Evolutionary conservation across 352 stramenopile genomes (phyloP), one percentile per base, ranked within the genome.

Genomic region (Blastocystis sp.): DNA sequence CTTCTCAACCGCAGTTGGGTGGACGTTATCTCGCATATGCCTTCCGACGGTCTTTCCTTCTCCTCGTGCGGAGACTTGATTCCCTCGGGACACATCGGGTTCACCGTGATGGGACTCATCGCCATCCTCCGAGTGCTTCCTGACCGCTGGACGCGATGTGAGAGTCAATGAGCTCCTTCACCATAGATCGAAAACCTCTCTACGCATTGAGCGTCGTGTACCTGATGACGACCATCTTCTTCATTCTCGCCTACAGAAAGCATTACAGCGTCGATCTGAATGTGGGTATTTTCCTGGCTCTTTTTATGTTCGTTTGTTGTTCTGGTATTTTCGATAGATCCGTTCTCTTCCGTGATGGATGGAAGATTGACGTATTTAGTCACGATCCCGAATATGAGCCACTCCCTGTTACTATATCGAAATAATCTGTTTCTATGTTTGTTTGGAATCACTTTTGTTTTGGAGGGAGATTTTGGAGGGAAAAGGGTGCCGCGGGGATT

Each of bases 71-170:
- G 75, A 24, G 75, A 85, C 51, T 24, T 85, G n/a, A 54, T 85
- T 56, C 75, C 75, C 18, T 85, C 75, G 3, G 75, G 75, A 53
- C 75, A 85, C 38, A 85, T 85, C 36, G 75, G 57, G 1, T 85
- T 72, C 40, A 54, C 46, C 36, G 56, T 57, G 29, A 34, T 81
- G 0, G 69, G 40, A 34, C 46, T 81, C 27, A 46, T 81, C 4
- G 69, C 69, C 0, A 81, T 81, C 40, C 14, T 81, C 7, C 27
- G 69, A 27, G 69, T 24, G 21, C 69, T 81, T n/a, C 69, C 69
- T 18, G 29, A 51, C 2, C 9, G 29, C 21, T 64, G 16, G 18
- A 46, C 56, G 11, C 11, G 44, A 21, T 81, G 69, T 81, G 42
- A 7, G 24, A 49, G 36, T n/a, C n/a, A 11, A 11, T 16, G 4